Base-by-base conservation (phyloP, 1,284 basidiomycete genomes). In the Heterobasidion occidentale region DNA sequence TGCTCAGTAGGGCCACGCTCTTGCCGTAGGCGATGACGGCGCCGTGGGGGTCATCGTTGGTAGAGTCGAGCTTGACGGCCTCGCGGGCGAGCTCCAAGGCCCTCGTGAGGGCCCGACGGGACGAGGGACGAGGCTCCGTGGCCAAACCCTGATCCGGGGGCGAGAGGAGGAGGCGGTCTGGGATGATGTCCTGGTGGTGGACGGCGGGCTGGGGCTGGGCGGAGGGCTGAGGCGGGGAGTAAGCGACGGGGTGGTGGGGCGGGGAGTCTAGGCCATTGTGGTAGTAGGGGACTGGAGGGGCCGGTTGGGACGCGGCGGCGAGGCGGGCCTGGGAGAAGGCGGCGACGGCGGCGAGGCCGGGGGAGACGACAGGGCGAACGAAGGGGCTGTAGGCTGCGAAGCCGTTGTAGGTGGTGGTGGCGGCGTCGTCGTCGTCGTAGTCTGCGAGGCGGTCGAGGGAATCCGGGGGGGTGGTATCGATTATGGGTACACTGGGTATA, bases 41-140 rank as follows among this genome's bases (percentile, higher is more conserved):
- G 45, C 84, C 87, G 62, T 89, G 79, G 36, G 90, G 90, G 64
- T 92, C 87, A 66, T 90, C 85, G 59, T 90, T 90, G 8, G 81
- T 87, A 2, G 88, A 84, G 65, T 92, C 89, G 19, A 92, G 79
- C 64, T 81, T 81, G 36, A 92, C 89, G 5, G 89, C 89, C 69
- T 91, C 87, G 38, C 89, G 80, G 34, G 89, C 89, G n/a, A 92
- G 77, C 63, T 91, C 88, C 52, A 92, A 72, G 2, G 89, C 90
- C 61, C 77, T 79, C 19, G 90, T 92, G 36, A 92, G 73, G 20
- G 90, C 88, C 57, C 86, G 80, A 54, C 89, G 79, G 38, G 90
- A 90, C 27, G 89, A 92, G 11, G 88, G 86, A 51, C 70, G 64
- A 27, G 69, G 67, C n/a, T 62, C 57, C 2, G 64, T 51, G 8